A percentile compares a stretch with the other conserved stretches of the same genome.
Conservation (phyloP, 2,329 filamentous ascomycete genomes). For the Exutisphaerella laricina region DNA sequence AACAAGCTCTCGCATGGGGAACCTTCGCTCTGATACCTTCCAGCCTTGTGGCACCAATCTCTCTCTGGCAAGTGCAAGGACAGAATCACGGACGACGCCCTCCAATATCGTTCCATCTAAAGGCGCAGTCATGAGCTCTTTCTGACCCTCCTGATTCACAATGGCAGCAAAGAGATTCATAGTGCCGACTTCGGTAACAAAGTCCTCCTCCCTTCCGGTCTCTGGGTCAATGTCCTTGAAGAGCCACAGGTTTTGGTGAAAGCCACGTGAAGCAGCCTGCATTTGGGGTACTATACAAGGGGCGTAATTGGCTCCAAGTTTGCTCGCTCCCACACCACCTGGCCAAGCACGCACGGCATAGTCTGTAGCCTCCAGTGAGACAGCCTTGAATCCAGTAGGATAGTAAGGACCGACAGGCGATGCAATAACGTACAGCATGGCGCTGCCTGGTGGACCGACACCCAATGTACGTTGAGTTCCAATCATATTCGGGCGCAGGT, state of each 20-base stretch:
- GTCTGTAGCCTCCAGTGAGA: slow-evolving; percentile 91
- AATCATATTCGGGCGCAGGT: slow-evolving; percentile 94
- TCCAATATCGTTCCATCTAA: slow-evolving; percentile 95
- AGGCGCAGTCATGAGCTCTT: slow-evolving; percentile 90
- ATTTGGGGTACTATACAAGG: slow-evolving; percentile 96
- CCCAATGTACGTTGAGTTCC: slow-evolving; percentile 93
- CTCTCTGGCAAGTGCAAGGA: slow-evolving; percentile 80
- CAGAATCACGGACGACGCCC: slow-evolving; percentile 87
- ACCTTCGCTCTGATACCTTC: slow-evolving; percentile 82
- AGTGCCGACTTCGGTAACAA: slow-evolving; percentile 92
- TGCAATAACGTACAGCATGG: slow-evolving; percentile 89
- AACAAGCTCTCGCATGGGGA: slow-evolving; percentile 79
- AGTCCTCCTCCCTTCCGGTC: slow-evolving; percentile 59
- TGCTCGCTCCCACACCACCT: slow-evolving; percentile 95
- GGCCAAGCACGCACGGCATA: slow-evolving; percentile 92
- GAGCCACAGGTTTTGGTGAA: slow-evolving; percentile 97
- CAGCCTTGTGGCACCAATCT: slow-evolving; percentile 78
- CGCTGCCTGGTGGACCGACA: slow-evolving; percentile 84
- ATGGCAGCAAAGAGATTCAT: slow-evolving; percentile 97
- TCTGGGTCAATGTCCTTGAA: slow-evolving; percentile 61
- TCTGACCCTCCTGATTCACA: slow-evolving; percentile 80
- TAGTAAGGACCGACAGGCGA: slow-evolving; percentile 97
- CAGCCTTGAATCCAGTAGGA: slow-evolving; percentile 95
- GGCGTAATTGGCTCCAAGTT: slow-evolving; percentile 98
- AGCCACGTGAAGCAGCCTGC: slow-evolving; percentile 82